Evolutionary conservation across 805 yeast species (phyloP).

Genomic region (Grigorovia transvaalensis): DNA sequence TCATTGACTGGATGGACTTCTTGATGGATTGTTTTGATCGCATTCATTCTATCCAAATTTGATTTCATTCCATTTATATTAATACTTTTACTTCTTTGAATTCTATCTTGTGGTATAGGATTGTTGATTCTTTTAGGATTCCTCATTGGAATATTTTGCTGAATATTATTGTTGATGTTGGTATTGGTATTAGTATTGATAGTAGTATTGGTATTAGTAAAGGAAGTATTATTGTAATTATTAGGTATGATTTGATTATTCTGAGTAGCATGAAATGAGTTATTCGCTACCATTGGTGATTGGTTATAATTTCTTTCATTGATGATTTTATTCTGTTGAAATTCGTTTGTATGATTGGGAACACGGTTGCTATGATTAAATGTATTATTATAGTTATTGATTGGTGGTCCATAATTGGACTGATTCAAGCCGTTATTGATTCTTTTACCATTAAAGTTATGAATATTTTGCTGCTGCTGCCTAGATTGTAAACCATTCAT

Average conservation of each 20-base stretch:
- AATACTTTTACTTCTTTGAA: background rate
- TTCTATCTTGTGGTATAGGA: background rate
- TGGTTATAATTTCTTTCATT: background rate
- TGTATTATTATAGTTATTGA: background rate
- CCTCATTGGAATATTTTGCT: background rate
- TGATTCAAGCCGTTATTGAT: background rate
- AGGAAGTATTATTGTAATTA: background rate
- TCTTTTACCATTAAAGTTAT: background rate
- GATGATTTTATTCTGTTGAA: background rate
- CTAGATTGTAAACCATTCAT: background rate
- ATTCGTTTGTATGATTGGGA: background rate
- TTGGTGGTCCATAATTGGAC: background rate
- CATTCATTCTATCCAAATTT: background rate
- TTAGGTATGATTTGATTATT: background rate
- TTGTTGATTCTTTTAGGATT: background rate
- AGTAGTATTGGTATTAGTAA: background rate
- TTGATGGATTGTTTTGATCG: background rate
- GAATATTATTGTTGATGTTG: background rate
- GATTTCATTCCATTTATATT: background rate
- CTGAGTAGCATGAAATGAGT: background rate
- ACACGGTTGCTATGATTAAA: background rate
- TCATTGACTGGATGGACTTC: background rate
- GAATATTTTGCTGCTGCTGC: background rate
- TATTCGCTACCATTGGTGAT: background rate
- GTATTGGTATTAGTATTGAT: background rate